Evolutionary conservation across 116 monocot species (phyloP).

Genomic region (Iris pallida): DNA sequence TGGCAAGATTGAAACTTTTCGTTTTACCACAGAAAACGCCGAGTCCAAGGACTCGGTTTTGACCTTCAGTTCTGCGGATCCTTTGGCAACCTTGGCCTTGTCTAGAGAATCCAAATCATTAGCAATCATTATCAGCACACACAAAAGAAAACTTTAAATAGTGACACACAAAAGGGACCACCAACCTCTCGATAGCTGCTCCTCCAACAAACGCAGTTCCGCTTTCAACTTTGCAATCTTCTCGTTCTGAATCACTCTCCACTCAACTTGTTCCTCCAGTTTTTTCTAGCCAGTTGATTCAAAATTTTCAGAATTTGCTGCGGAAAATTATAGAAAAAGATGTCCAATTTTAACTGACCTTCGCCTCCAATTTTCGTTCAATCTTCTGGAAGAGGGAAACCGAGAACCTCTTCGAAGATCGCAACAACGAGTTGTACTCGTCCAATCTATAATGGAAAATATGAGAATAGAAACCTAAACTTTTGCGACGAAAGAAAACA

Average conservation of each 20-base stretch:
- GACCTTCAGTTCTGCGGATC: conserved; percentile 44
- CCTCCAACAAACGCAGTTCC: conserved; percentile 34
- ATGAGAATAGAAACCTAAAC: too few relatives aligned
- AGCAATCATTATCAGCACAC: not conserved
- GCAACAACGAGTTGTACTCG: conserved; percentile 30
- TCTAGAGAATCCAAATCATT: conserved; percentile 33
- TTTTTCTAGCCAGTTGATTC: conserved; percentile 30
- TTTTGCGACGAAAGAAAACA: too few relatives aligned
- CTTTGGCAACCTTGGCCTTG: conserved; percentile 42
- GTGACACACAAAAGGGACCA: conserved; percentile 17
- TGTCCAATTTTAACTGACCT: conserved; percentile 25
- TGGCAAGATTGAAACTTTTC: not conserved
- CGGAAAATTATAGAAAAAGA: not conserved
- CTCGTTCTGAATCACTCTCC: conserved; percentile 53
- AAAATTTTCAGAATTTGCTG: not conserved
- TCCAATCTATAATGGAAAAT: conserved; percentile 26
- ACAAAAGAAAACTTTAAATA: not conserved
- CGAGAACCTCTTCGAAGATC: conserved; percentile 21
- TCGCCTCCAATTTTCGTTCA: conserved; percentile 18
- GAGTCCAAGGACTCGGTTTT: conserved; percentile 37
- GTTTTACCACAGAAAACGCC: conserved; percentile 44
- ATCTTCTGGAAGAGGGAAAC: conserved; percentile 40
- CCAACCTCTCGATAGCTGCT: conserved; percentile 58
- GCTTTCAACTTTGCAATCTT: conserved; percentile 54
- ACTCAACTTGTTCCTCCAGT: conserved; percentile 55